phyloP scores from a whole-genome alignment of 345 rosid genomes.

The Tarenaya hassleriana region DNA sequence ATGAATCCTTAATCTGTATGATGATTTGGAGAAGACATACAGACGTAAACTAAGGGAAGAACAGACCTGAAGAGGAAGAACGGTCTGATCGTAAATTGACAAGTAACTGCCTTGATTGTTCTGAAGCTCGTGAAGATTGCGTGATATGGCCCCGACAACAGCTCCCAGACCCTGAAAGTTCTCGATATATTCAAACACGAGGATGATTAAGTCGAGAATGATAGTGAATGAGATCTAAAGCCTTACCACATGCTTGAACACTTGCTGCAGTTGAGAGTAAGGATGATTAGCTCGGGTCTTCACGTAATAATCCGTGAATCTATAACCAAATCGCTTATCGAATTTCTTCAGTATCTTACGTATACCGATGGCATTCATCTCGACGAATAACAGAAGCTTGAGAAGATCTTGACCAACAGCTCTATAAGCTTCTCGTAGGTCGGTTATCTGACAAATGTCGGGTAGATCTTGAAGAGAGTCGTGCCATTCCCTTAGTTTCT shows the following conservation, averaged over 20 bases:
- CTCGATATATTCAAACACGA: conserved; percentile 3
- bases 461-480: conserved; percentile 57
- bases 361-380: conserved; percentile 77
- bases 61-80: conserved; percentile 65
- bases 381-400: conserved; percentile 71
- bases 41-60: conserved; percentile 12
- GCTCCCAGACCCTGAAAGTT: conserved; percentile 83
- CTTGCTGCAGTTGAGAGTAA: conserved; percentile 92
- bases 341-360: conserved; percentile 92
- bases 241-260: conserved; percentile 92
- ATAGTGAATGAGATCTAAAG: conserved; percentile 1
- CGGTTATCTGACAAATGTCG: conserved; percentile 49
- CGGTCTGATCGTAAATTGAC: conserved; percentile 85
- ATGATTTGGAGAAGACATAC: not conserved
- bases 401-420: conserved; percentile 73
- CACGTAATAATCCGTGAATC: conserved; percentile 86
- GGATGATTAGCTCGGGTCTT: conserved; percentile 97
- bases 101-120: conserved; percentile 86
- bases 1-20: conserved; percentile 2
- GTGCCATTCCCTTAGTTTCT: conserved; percentile 60
- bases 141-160: conserved; percentile 92
- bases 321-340: conserved; percentile 83
- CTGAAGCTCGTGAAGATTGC: conserved; percentile 94
- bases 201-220: not conserved
- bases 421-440: conserved; percentile 68